Evolutionary conservation across 2,329 filamentous ascomycete species (phyloP).

Genomic region (Fusarium sp.): DNA sequence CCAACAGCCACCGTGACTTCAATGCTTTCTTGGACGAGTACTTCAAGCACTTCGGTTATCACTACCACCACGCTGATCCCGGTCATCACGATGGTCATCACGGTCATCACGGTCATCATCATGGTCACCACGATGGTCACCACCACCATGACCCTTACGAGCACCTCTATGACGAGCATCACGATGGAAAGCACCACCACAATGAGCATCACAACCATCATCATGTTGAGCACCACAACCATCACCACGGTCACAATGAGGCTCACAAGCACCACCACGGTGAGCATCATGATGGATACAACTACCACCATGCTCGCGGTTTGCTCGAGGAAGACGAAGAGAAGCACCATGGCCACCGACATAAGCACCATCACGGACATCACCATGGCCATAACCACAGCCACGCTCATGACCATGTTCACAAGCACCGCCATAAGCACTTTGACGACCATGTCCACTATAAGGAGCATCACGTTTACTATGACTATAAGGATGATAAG

Average conservation of each 20-base stretch:
- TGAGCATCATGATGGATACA: background rate
- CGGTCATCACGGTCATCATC: background rate
- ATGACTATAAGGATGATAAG: background rate
- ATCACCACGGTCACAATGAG: background rate
- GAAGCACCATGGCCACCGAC: background rate
- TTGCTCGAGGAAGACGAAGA: background rate
- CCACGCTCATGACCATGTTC: background rate
- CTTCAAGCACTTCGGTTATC: background rate
- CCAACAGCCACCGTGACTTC: background rate
- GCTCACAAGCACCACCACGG: background rate
- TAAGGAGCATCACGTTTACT: background rate
- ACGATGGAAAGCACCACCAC: background rate
- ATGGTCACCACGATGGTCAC: background rate
- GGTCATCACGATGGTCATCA: background rate
- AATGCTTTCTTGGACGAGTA: background rate
- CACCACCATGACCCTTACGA: background rate
- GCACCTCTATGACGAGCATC: background rate
- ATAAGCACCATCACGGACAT: background rate
- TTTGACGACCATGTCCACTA: background rate
- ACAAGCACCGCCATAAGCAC: background rate
- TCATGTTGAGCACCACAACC: background rate
- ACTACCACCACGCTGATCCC: background rate
- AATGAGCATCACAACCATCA: background rate
- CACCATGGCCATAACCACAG: background rate
- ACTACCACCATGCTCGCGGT: background rate